Conservation (phyloP, 129 eudicot genomes). For the Tagetes patula region DNA sequence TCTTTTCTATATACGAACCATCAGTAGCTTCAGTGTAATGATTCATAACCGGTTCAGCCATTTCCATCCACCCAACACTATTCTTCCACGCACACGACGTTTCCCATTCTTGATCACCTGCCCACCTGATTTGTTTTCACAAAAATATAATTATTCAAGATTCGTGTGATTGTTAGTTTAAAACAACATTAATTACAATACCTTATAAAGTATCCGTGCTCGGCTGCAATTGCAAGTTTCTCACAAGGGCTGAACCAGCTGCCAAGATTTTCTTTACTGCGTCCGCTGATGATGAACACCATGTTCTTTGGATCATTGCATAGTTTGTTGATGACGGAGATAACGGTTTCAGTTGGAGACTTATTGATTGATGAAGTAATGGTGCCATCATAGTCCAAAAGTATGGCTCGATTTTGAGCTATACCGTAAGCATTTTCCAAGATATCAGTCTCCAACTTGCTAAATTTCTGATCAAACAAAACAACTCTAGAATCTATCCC, state of each 20-base stretch:
- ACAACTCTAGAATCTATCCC: conserved; percentile 40
- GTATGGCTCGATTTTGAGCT: conserved; percentile 34
- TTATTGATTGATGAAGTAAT: conserved; percentile 36
- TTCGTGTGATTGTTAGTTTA: background rate
- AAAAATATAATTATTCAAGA: background rate
- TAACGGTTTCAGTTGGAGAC: conserved; percentile 23
- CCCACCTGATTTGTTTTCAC: conserved; percentile 25
- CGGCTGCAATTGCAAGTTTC: conserved; percentile 45
- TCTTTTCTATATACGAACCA: conserved; percentile 40
- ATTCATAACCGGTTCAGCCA: conserved; percentile 48
- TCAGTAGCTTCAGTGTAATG: conserved; percentile 48
- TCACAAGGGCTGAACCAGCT: conserved; percentile 34
- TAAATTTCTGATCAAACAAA: conserved; percentile 36
- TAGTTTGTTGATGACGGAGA: conserved; percentile 32
- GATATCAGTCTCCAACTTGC: conserved; percentile 27
- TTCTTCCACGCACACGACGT: conserved; percentile 4
- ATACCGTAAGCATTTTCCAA: conserved; percentile 31
- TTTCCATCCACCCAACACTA: conserved; percentile 39
- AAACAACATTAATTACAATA: conserved; percentile 7
- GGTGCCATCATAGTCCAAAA: conserved; percentile 50
- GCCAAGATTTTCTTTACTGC: conserved; percentile 31
- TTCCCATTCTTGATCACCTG: conserved; percentile 35
- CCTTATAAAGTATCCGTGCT: conserved; percentile 48
- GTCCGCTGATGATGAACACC: conserved; percentile 35
- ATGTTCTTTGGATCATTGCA: conserved; percentile 30